Evolutionary conservation across 805 yeast genomes (phyloP).

Genomic region (Barnettozyma pratensis): DNA sequence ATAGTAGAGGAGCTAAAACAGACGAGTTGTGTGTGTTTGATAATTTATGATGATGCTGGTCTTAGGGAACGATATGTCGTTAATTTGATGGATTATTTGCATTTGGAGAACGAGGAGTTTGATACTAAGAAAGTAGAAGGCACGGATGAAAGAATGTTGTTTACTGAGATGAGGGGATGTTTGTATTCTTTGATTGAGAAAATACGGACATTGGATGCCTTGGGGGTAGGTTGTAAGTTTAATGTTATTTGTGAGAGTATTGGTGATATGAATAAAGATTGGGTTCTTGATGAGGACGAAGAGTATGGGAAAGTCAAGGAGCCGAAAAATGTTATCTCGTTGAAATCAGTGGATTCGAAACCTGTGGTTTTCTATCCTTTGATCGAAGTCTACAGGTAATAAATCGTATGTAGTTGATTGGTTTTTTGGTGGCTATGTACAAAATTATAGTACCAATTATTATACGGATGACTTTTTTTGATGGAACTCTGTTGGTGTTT

Average conservation of each 20-base stretch:
- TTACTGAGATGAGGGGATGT: constrained; percentile 18
- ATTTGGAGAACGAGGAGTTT: constrained; percentile 4
- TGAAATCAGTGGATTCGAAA: constrained; percentile 1
- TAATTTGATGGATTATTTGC: constrained; percentile 28
- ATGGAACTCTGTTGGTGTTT: no score
- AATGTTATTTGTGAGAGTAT: constrained; percentile 14
- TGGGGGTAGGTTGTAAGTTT: constrained; percentile 4
- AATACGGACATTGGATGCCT: constrained; percentile 5
- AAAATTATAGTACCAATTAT: no score
- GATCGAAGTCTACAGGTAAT: constrained; percentile 19
- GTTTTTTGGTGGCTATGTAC: no score
- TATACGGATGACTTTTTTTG: no score
- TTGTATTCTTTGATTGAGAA: constrained; percentile 14
- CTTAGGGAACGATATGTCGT: constrained; percentile 37
- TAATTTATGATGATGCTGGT: constrained; percentile 28
- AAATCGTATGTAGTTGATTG: no score
- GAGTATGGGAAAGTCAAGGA: constrained; percentile 2
- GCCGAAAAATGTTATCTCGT: constrained; percentile 10
- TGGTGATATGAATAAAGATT: constrained; percentile 7
- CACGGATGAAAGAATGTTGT: constrained; percentile 6
- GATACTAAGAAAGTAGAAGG: constrained; percentile 5
- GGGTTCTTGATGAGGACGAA: constrained; percentile 18
- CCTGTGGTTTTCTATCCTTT: constrained; percentile 37
- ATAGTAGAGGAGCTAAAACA: not conserved
- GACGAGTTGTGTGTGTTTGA: constrained; percentile 24